These are phyloP conservation scores for Kappamyces sp. DNA, from an alignment of 192 early-diverging fungal genomes.

Conservation along the genomic window DNA sequence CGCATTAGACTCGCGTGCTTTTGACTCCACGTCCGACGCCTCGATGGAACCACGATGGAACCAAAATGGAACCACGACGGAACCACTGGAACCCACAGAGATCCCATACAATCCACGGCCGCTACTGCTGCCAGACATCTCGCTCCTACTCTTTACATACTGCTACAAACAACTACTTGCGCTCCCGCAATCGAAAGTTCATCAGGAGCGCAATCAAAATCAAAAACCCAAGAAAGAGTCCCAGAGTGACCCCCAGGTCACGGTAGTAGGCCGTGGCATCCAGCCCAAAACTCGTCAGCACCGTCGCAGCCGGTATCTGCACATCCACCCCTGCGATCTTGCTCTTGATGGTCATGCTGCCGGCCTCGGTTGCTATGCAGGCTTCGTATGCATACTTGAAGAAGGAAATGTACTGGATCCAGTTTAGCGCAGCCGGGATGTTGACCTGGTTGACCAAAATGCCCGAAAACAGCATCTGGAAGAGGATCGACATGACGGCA, in stretches of 20 bases:
- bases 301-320: constrained; percentile 23
- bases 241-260: constrained; percentile 30
- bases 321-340: constrained; percentile 32
- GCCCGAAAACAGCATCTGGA: constrained; percentile 74
- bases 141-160: too few species aligned
- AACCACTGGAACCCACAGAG: background rate
- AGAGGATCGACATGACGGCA: constrained; percentile 59
- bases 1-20: too few species aligned
- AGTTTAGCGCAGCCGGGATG: constrained; percentile 51
- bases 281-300: constrained; percentile 43
- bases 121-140: too few species aligned
- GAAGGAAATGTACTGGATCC: constrained; percentile 67
- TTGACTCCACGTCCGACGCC: too few species aligned
- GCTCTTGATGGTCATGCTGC: constrained; percentile 27
- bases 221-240: constrained; percentile 28
- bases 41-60: too few species aligned
- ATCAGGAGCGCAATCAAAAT: constrained; percentile 24
- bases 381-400: constrained; percentile 73
- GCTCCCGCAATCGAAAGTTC: constrained; percentile 22
- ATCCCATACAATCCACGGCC: background rate
- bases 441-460: constrained; percentile 61
- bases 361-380: constrained; percentile 59
- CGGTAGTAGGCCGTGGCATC: constrained; percentile 26
- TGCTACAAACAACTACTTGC: constrained; percentile 3
- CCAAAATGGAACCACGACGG: background rate